Conservation (phyloP, 441 rosid species). For the Gossypium lobatum region DNA sequence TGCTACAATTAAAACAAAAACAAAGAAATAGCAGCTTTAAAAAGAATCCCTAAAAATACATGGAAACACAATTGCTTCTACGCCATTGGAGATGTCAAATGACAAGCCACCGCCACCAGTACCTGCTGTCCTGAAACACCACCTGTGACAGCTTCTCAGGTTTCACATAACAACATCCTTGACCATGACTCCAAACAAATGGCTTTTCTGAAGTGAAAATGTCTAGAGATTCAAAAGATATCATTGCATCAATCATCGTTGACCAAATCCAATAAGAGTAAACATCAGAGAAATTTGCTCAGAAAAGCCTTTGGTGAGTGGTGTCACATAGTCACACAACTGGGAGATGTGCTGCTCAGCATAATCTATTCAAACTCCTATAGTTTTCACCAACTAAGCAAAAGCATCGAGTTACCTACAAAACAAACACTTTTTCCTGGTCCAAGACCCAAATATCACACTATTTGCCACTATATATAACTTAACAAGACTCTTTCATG, state of each 20-base stretch:
- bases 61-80: too few relatives aligned
- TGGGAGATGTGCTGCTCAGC: not conserved
- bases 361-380: not conserved
- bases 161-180: not conserved
- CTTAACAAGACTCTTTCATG: not conserved
- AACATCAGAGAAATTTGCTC: not conserved
- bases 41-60: not conserved
- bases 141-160: not conserved
- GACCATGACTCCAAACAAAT: not conserved
- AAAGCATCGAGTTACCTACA: too few relatives aligned
- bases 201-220: not conserved
- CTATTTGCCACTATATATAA: not conserved
- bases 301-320: not conserved
- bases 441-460: slow-evolving; percentile 2
- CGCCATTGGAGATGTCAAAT: not conserved
- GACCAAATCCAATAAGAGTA: not conserved
- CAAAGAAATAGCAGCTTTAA: not conserved
- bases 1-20: not conserved
- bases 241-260: not conserved
- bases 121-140: not conserved
- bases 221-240: not conserved
- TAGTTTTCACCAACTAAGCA: too few relatives aligned
- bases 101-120: not conserved
- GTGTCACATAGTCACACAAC: not conserved
- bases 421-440: not conserved